Conservation (phyloP, 495 filamentous ascomycete species). For the Aspergillus wentii region DNA sequence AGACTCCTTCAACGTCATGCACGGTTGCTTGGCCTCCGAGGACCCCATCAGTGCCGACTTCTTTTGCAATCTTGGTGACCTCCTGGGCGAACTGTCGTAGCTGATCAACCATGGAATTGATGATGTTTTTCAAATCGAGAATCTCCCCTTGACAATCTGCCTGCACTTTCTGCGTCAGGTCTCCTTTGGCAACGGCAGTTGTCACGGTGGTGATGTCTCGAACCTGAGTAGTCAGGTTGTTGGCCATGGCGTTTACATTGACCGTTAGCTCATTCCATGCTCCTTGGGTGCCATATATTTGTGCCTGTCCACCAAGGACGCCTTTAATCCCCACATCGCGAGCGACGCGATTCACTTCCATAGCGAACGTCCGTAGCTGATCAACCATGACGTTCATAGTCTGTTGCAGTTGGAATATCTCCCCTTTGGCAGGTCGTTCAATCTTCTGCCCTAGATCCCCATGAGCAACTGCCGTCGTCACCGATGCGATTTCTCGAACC, state of each 20-base stretch:
- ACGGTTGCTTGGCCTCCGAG: conserved; percentile 97
- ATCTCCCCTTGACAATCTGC: conserved; percentile 97
- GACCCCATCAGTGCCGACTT: conserved; percentile 94
- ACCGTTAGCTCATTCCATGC: conserved; percentile 97
- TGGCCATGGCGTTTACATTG: conserved; percentile 98
- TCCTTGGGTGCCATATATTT: conserved; percentile 80
- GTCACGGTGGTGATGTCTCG: conserved; percentile 97
- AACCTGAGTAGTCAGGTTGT: conserved; percentile 95
- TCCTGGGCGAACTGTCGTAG: conserved; percentile 94
- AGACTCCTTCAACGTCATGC: conserved; percentile 95
- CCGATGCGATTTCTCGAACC: conserved; percentile 94
- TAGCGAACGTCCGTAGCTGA: conserved; percentile 92
- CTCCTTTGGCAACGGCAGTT: conserved; percentile 91
- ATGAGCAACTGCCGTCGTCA: conserved; percentile 94
- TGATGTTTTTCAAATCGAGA: conserved; percentile 89
- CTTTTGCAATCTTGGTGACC: conserved; percentile 94
- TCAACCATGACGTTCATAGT: conserved; percentile 99
- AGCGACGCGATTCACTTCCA: conserved; percentile 95
- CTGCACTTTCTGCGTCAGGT: conserved; percentile 96
- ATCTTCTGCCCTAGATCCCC: conserved; percentile 97
- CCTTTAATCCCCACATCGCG: conserved; percentile 97
- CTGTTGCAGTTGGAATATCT: conserved; percentile 93
- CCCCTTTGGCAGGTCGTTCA: conserved; percentile 85
- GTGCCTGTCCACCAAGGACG: conserved; percentile 92
- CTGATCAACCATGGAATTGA: conserved; percentile 99